Percentiles rank a stretch among this genome's conserved stretches.
These are phyloP conservation scores for Aspergillus sclerotiicarbonarius DNA, from an alignment of 495 filamentous ascomycete genomes.

Conservation along the genomic window DNA sequence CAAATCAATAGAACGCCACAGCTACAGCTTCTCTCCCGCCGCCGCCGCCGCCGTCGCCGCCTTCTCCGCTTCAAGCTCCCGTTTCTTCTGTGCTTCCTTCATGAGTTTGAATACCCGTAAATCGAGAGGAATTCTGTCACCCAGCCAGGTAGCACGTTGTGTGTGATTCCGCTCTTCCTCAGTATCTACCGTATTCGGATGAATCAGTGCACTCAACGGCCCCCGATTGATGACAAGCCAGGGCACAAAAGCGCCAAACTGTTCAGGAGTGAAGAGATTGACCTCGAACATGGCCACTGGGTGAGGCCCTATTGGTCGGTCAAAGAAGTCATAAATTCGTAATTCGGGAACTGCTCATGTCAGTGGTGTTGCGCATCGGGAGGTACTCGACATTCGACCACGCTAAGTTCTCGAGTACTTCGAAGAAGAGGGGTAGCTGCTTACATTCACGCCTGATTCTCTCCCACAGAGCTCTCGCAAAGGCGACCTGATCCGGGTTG, in stretches of 20 bases:
- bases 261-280: slow-evolving; percentile 77
- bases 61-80: slow-evolving; percentile 20
- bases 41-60: neutral
- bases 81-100: slow-evolving; percentile 29
- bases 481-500: slow-evolving; percentile 59
- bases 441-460: slow-evolving; percentile 78
- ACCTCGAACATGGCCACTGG: slow-evolving; percentile 88
- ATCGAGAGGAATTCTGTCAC: slow-evolving; percentile 69
- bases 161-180: slow-evolving; percentile 68
- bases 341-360: slow-evolving; percentile 70
- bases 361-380: neutral
- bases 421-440: slow-evolving; percentile 6
- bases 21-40: neutral
- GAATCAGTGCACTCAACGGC: slow-evolving; percentile 73
- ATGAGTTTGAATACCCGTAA: slow-evolving; percentile 54
- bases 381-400: neutral
- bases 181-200: slow-evolving; percentile 67
- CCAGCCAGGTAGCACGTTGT: slow-evolving; percentile 82
- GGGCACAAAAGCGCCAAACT: slow-evolving; percentile 83
- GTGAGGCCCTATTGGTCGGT: slow-evolving; percentile 78
- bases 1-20: neutral
- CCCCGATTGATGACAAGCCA: slow-evolving; percentile 86
- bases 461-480: slow-evolving; percentile 71
- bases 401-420: neutral
- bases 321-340: slow-evolving; percentile 75